phyloP scores from a whole-genome alignment of 2,329 filamentous ascomycete genomes.

The Hypoxylon sp. region DNA sequence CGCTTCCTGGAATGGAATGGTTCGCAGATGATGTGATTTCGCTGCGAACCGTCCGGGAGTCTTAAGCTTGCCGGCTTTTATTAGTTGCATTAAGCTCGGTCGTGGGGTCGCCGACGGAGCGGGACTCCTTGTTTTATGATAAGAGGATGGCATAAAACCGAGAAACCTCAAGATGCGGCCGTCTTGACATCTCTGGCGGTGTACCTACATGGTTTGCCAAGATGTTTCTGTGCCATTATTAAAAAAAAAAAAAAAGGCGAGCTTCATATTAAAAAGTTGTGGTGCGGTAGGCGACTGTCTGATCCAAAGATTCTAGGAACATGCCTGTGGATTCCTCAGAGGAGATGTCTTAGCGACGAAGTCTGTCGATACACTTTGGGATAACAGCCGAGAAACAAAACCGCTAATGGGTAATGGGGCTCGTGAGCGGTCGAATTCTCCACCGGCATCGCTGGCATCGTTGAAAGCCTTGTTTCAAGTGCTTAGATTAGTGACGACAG shows the following conservation, averaged over 20 bases:
- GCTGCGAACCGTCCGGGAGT: conserved; percentile 13
- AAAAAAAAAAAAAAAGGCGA: conserved; percentile 14
- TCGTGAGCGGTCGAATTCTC: conserved; percentile 25
- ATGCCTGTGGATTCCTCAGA: conserved; percentile 18
- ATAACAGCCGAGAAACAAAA: conserved; percentile 33
- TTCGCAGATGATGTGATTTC: conserved; percentile 31
- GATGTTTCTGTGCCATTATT: conserved; percentile 24
- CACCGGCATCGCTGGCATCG: conserved; percentile 24
- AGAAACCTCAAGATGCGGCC: not conserved
- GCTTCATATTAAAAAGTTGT: conserved; percentile 22
- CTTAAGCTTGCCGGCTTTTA: conserved; percentile 7
- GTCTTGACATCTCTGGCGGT: conserved; percentile 14
- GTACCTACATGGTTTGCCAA: conserved; percentile 23
- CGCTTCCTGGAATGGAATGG: conserved; percentile 27
- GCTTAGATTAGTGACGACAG: conserved; percentile 17
- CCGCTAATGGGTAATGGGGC: conserved; percentile 21
- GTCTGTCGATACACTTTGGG: conserved; percentile 21
- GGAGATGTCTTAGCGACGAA: conserved; percentile 13
- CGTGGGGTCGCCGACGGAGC: not conserved
- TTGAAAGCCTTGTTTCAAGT: conserved; percentile 30
- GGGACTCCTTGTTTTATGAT: not conserved
- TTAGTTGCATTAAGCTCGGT: conserved; percentile 19
- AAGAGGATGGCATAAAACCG: conserved; percentile 9
- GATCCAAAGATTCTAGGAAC: conserved; percentile 25
- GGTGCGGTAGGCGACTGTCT: conserved; percentile 21